Evolutionary conservation across 2,329 filamentous ascomycete genomes (phyloP).

Genomic region (Trichophaea hybrida): DNA sequence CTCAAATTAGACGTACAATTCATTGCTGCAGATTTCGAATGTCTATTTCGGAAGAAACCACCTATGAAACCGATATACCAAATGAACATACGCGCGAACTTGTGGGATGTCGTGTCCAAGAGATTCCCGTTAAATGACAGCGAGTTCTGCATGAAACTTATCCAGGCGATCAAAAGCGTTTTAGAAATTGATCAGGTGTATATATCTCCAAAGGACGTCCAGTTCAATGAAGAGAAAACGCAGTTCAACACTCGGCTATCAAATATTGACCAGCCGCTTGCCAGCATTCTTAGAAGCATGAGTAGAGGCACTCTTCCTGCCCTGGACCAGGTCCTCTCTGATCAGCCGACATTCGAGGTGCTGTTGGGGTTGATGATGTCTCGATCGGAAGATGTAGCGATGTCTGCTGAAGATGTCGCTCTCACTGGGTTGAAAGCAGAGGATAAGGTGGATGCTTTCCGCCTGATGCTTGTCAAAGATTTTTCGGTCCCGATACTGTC

Average conservation of each 20-base stretch:
- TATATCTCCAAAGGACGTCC: constrained; percentile 33
- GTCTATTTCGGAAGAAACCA: constrained; percentile 12
- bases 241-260: constrained; percentile 64
- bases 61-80: background rate
- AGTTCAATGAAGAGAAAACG: constrained; percentile 36
- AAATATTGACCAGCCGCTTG: constrained; percentile 48
- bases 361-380: constrained; percentile 70
- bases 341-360: constrained; percentile 53
- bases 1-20: constrained; percentile 24
- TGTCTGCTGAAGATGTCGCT: constrained; percentile 65
- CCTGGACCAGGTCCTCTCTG: constrained; percentile 54
- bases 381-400: constrained; percentile 62
- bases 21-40: constrained; percentile 23
- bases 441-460: constrained; percentile 47
- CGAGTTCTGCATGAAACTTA: background rate
- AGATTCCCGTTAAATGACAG: constrained; percentile 22
- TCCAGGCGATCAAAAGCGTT: constrained; percentile 14
- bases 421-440: constrained; percentile 50
- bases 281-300: constrained; percentile 61
- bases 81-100: constrained; percentile 9
- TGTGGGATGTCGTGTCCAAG: constrained; percentile 24
- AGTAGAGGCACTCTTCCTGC: constrained; percentile 59
- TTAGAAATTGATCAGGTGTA: constrained; percentile 22
- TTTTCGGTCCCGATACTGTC: constrained; percentile 44
- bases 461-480: constrained; percentile 43